A percentile compares a stretch with the other conserved stretches of the same genome.
These are phyloP conservation scores for Arachis monticola DNA, from an alignment of 331 rosid species.

Conservation along the genomic window DNA sequence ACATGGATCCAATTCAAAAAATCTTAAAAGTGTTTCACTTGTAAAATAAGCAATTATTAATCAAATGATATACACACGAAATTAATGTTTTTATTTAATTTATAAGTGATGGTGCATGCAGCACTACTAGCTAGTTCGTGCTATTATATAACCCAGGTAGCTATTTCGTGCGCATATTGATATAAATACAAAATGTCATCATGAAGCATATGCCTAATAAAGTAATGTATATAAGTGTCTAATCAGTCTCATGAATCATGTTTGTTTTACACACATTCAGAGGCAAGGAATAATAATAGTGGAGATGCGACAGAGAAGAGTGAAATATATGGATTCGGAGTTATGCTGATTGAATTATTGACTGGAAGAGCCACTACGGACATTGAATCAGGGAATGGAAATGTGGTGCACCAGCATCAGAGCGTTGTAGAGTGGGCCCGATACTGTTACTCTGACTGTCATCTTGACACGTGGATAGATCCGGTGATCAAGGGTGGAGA, in stretches of 20 bases:
- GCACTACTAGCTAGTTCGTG: not conserved
- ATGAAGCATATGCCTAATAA: not conserved
- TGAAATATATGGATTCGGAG: slow-evolving; percentile 76
- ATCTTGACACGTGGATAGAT: slow-evolving; percentile 78
- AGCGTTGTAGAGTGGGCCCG: slow-evolving; percentile 89
- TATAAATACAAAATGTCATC: not conserved
- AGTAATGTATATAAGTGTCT: not conserved
- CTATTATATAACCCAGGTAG: not conserved
- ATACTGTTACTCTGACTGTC: slow-evolving; percentile 75
- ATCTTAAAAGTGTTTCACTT: too few relatives aligned
- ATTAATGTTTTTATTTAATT: not conserved
- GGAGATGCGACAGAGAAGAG: slow-evolving; percentile 62
- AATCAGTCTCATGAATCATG: not conserved
- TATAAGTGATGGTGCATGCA: not conserved
- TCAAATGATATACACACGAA: not conserved
- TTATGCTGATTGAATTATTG: slow-evolving; percentile 68
- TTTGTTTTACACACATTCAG: slow-evolving; percentile 38
- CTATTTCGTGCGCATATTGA: not conserved
- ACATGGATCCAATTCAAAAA: too few relatives aligned
- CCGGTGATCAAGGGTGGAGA: slow-evolving; percentile 52
- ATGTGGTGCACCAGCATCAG: slow-evolving; percentile 35
- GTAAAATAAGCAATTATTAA: not conserved
- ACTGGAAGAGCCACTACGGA: slow-evolving; percentile 76
- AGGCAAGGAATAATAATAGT: slow-evolving; percentile 43
- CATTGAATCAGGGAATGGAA: slow-evolving; percentile 45